Evolutionary conservation across 2,329 filamentous ascomycete species (phyloP), one percentile per base, ranked within the genome.

Genomic region (Magnaporthiopsis incrustans): DNA sequence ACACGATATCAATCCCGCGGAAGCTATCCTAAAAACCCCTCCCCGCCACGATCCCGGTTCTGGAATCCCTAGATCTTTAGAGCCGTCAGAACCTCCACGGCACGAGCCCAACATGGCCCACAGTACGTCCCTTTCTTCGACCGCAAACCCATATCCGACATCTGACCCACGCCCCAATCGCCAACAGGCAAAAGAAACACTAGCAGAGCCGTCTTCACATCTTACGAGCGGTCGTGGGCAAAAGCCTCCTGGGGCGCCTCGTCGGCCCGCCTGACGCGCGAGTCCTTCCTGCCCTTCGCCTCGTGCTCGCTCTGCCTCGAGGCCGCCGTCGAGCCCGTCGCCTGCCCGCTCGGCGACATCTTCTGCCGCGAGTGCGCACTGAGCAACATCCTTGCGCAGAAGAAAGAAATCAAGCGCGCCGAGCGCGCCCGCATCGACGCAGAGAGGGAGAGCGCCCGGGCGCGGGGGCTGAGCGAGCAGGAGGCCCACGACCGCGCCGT

Each of bases 361-460:
- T 98, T 98, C 79, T 99, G 94, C 75, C 88, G 92, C 69, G 95
- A 98, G 78, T 99, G 94, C 78, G 93, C 92, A 11, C 85, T 98
- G 63, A 88, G 82, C 69, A 97, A 98, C 71, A 87, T 99, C n/a
- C 82, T 98, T 1, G 85, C 92, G 1, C 94, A 99, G 76, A 89
- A 91, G 69, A 90, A 93, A 77, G 95, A 98, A 73, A 93, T 96
- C 68, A 95, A 92, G 74, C 85, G 95, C 0, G 73, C 90, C 2
- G 90, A 91, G 66, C 89, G 85, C 69, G 82, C 84, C 27, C 81
- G 84, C 26, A 86, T 88, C 68, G 78, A 82, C 35, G 83, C 85
- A 33, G 79, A 82, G 66, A 81, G 83, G 64, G 89, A 92, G 32
- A 79, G 82, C 8, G 80, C 82, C 5, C 88, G 90, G 66, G 82